A percentile compares a stretch with the other conserved stretches of the same genome.
Conservation (phyloP, 2,329 filamentous ascomycete genomes). For the Colletotrichum scovillei region DNA sequence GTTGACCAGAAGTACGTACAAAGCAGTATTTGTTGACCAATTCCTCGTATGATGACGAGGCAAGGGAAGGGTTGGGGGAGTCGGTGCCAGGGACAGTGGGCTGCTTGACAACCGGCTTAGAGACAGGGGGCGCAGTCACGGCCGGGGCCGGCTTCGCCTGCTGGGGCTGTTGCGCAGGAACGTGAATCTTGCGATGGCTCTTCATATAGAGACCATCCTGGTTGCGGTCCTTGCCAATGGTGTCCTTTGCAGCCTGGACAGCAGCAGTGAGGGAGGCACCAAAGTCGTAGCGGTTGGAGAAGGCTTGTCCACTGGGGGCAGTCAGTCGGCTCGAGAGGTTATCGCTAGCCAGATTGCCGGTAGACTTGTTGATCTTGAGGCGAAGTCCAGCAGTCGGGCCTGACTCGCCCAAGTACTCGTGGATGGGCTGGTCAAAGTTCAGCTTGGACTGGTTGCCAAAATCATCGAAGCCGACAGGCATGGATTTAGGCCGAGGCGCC, state of each 20-base stretch:
- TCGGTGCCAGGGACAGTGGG: conserved; percentile 55
- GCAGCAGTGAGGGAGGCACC: conserved; percentile 89
- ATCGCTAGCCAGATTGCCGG: conserved; percentile 71
- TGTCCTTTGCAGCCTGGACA: conserved; percentile 78
- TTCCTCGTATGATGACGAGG: conserved; percentile 94
- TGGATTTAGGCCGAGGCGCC: conserved; percentile 63
- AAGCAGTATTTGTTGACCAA: conserved; percentile 99
- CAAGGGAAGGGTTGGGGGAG: conserved; percentile 68
- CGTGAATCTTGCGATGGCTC: conserved; percentile 53
- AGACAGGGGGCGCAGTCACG: conserved; percentile 20
- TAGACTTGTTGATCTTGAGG: conserved; percentile 77
- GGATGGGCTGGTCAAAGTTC: conserved; percentile 69
- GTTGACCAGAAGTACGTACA: conserved; percentile 78
- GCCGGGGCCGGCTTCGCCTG: conserved; percentile 21
- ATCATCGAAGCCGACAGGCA: conserved; percentile 74
- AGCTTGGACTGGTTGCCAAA: conserved; percentile 73
- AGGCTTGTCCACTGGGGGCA: conserved; percentile 75
- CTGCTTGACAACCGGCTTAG: conserved; percentile 15
- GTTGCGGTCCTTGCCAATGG: conserved; percentile 60
- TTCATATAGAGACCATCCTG: conserved; percentile 70
- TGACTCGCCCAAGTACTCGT: conserved; percentile 73
- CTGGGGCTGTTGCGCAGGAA: conserved; percentile 36
- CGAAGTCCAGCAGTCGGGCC: conserved; percentile 66
- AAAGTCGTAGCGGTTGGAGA: conserved; percentile 96
- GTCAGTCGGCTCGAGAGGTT: conserved; percentile 64